phyloP scores from a whole-genome alignment of 73 alveolate species.

The Paramecium tetraurelia region DNA sequence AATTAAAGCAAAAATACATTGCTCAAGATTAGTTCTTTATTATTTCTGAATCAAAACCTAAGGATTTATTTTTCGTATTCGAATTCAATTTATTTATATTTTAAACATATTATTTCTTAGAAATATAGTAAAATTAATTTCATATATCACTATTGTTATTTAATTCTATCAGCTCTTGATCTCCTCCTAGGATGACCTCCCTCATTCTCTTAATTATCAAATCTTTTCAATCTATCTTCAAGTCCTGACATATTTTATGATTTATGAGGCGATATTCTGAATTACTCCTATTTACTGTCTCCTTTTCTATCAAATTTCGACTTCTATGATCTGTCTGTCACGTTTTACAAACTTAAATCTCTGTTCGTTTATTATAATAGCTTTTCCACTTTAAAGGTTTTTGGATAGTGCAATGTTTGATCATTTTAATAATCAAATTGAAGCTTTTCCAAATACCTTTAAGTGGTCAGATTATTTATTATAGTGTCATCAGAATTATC shows the following conservation, averaged over 20 bases:
- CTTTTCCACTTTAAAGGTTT: background rate
- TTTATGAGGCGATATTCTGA: background rate
- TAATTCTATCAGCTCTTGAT: constrained; percentile 26
- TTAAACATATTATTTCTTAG: background rate
- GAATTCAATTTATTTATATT: background rate
- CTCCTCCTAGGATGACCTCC: background rate
- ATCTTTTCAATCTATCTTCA: constrained; percentile 16
- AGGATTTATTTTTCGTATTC: background rate
- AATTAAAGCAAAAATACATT: background rate
- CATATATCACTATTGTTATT: background rate
- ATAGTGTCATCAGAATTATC: constrained; percentile 18
- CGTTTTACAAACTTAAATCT: background rate
- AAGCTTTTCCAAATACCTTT: constrained; percentile 7
- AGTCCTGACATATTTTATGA: background rate
- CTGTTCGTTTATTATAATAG: background rate
- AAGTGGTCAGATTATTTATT: background rate
- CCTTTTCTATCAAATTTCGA: background rate
- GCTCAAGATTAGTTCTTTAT: background rate
- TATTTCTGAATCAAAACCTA: background rate
- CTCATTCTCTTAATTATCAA: constrained; percentile 24
- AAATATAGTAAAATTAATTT: background rate
- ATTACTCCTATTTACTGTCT: background rate
- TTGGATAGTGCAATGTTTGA: background rate
- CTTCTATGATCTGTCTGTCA: background rate
- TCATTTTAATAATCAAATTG: background rate